Conservation (phyloP, 2,329 filamentous ascomycete genomes). For the Neonectria faginata region DNA sequence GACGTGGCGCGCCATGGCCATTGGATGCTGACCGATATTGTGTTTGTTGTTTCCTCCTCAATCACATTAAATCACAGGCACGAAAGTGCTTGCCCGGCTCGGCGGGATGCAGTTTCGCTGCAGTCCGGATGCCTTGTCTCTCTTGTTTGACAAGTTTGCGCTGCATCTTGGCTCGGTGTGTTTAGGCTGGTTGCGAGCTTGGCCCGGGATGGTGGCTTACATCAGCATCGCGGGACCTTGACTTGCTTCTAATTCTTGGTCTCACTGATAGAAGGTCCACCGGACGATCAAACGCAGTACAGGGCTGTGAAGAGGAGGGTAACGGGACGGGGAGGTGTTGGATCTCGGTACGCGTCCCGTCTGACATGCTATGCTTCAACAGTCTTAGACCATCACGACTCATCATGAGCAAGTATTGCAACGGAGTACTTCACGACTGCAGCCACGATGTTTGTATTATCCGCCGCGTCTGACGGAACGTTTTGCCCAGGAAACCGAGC, state of each 20-base stretch:
- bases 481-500: neutral
- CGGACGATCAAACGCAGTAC: neutral
- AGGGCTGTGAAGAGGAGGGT: neutral
- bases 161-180: neutral
- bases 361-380: neutral
- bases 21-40: neutral
- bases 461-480: neutral
- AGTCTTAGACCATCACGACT: neutral
- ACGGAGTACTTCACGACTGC: neutral
- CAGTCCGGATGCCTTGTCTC: neutral
- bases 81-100: neutral
- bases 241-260: neutral
- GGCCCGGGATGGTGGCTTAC: constrained; percentile 35
- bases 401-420: neutral
- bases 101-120: neutral
- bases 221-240: constrained; percentile 29
- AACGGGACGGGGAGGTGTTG: neutral
- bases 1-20: neutral
- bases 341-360: neutral
- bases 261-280: neutral
- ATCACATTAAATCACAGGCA: neutral
- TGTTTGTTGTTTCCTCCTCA: neutral
- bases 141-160: neutral
- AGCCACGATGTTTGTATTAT: neutral
- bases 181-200: neutral